Evolutionary conservation across 1,139 yeast species (phyloP).

Genomic region (Scheffersomyces parashehatae): DNA sequence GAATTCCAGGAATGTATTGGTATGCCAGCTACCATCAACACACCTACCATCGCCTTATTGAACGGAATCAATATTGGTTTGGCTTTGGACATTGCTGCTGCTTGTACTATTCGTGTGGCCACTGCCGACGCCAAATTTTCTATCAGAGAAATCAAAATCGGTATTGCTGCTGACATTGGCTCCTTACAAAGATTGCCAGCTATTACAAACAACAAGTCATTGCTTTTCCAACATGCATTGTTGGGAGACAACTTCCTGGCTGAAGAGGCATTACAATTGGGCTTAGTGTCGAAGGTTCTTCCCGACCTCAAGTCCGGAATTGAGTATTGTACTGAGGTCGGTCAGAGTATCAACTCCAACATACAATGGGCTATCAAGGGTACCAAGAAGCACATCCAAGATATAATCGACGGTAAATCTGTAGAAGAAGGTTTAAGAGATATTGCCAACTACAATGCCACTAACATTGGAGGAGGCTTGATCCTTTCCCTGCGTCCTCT

Average conservation of each 20-base stretch:
- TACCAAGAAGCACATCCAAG: constrained; percentile 59
- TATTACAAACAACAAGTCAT: constrained; percentile 56
- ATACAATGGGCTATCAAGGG: constrained; percentile 67
- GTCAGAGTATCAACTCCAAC: constrained; percentile 47
- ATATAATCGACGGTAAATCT: constrained; percentile 47
- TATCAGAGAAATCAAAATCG: constrained; percentile 71
- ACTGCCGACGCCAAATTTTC: constrained; percentile 56
- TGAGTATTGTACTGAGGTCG: constrained; percentile 51
- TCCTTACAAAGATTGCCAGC: constrained; percentile 67
- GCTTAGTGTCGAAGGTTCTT: constrained; percentile 52
- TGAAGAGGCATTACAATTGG: constrained; percentile 56
- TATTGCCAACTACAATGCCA: constrained; percentile 57
- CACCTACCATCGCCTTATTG: constrained; percentile 51
- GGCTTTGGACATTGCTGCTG: constrained; percentile 65
- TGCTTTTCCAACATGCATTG: constrained; percentile 61
- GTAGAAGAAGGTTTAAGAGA: constrained; percentile 51
- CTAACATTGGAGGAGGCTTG: constrained; percentile 36
- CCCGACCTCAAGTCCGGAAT: constrained; percentile 53
- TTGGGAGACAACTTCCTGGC: constrained; percentile 62
- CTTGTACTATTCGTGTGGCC: constrained; percentile 60
- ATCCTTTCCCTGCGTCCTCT: constrained; percentile 4
- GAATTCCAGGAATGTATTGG: constrained; percentile 62
- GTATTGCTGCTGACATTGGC: constrained; percentile 81
- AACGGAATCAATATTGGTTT: constrained; percentile 59
- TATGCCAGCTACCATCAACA: constrained; percentile 45